These are phyloP conservation scores for Rhodomyrtus psidioides DNA, from an alignment of 441 rosid genomes.

Conservation along the genomic window DNA sequence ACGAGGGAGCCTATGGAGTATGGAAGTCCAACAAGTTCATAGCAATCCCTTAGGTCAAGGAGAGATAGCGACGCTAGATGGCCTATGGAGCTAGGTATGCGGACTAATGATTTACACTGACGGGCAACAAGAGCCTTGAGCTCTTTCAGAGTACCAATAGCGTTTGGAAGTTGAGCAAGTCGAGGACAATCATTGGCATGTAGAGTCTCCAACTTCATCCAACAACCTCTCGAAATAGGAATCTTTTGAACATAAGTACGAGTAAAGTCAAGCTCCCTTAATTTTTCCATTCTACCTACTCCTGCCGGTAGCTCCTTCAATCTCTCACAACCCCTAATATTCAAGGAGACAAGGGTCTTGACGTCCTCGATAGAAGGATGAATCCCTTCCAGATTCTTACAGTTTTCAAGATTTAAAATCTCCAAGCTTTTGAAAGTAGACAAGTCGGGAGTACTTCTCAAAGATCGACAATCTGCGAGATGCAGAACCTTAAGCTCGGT, in stretches of 20 bases:
- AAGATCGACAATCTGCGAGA: fast-evolving
- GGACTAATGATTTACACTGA: fast-evolving
- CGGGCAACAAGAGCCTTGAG: neutral
- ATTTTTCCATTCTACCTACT: neutral
- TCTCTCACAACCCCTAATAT: fast-evolving
- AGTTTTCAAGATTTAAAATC: fast-evolving
- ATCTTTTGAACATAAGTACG: no score
- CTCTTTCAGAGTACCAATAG: no score
- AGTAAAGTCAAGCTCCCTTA: no score
- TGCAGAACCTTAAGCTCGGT: fast-evolving
- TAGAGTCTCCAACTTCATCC: neutral
- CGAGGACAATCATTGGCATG: fast-evolving
- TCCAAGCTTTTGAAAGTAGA: neutral
- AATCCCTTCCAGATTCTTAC: fast-evolving
- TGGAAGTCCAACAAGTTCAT: neutral
- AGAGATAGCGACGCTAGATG: fast-evolving
- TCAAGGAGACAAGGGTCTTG: fast-evolving
- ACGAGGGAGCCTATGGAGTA: neutral
- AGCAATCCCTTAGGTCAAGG: fast-evolving
- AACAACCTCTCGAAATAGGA: neutral
- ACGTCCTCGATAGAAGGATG: neutral
- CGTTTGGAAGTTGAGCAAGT: no score
- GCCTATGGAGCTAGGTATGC: neutral
- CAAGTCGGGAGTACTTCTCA: neutral
- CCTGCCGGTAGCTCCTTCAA: neutral